Conservation (phyloP, 768 basidiomycete genomes). For the Auriscalpium vulgare region DNA sequence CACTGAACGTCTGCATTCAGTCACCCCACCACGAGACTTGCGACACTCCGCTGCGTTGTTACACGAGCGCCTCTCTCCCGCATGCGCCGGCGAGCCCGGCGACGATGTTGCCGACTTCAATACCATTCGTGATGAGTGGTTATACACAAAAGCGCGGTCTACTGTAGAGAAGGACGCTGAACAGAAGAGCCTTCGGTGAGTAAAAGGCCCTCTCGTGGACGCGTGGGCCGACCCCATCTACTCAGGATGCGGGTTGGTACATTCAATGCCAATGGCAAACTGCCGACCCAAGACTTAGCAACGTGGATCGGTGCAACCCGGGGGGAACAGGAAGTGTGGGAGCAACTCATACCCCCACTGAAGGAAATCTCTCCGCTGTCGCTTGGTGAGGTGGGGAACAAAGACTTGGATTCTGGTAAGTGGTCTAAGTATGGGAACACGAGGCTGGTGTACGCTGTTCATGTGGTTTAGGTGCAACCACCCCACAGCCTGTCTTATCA, state of each 20-base stretch:
- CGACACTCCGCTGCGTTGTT: constrained; percentile 40
- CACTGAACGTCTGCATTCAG: not conserved
- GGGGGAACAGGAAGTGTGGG: not conserved
- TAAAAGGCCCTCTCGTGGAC: constrained; percentile 1
- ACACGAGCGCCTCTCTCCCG: constrained; percentile 47
- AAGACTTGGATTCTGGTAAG: not conserved
- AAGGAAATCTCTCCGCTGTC: constrained; percentile 20
- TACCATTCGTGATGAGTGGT: constrained; percentile 58
- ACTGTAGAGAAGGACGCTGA: constrained; percentile 3
- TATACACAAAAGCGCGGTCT: constrained; percentile 21
- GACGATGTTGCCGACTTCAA: constrained; percentile 54
- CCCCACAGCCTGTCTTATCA: too few relatives aligned
- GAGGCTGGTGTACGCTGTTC: too few relatives aligned
- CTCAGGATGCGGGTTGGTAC: constrained; percentile 63
- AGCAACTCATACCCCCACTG: constrained; percentile 16
- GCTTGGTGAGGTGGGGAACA: constrained; percentile 6
- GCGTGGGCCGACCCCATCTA: not conserved
- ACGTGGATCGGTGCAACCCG: constrained; percentile 44
- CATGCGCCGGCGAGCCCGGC: constrained; percentile 53
- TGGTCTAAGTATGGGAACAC: not conserved
- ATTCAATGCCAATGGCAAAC: constrained; percentile 79
- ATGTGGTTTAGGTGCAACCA: too few relatives aligned
- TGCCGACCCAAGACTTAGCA: constrained; percentile 65
- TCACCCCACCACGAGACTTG: constrained; percentile 41
- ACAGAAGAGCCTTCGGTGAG: constrained; percentile 11